Percentiles rank a stretch among this genome's conserved stretches.
Conservation (phyloP, 169 alveolate genomes). For the Toxoplasma gondii region DNA sequence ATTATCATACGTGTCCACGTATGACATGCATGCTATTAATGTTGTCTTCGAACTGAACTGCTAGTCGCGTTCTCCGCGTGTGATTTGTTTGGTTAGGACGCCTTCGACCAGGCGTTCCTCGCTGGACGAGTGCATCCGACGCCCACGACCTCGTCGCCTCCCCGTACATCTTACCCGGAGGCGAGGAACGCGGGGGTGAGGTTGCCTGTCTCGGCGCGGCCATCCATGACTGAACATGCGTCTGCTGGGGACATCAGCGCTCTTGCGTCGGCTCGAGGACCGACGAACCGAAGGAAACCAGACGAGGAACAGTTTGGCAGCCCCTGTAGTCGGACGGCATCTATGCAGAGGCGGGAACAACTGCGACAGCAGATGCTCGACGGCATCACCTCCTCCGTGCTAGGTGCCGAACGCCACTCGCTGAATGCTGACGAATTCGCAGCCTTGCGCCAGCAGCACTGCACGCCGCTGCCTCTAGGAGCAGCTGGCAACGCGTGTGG, state of each 20-base stretch:
- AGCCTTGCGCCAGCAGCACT: background rate
- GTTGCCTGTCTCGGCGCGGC: background rate
- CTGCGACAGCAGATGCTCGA: background rate
- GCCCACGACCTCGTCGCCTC: slow-evolving; percentile 5
- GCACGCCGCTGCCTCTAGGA: background rate
- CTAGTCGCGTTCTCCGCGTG: too few relatives aligned
- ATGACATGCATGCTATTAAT: too few relatives aligned
- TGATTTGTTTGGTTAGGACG: background rate
- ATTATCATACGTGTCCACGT: too few relatives aligned
- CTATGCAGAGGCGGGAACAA: background rate
- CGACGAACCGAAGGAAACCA: background rate
- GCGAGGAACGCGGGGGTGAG: background rate
- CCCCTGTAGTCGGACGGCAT: background rate
- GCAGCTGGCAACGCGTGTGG: background rate
- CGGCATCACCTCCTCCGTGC: background rate
- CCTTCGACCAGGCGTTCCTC: slow-evolving; percentile 7
- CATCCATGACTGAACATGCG: background rate
- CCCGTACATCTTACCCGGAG: background rate
- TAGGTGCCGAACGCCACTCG: background rate
- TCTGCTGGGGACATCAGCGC: background rate
- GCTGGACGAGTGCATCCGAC: background rate
- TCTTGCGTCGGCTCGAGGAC: background rate
- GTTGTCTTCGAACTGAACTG: too few relatives aligned
- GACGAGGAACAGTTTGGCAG: background rate
- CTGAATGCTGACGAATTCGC: background rate